Conservation (phyloP, 1,284 basidiomycete genomes). For the Apiotrichum veenhuisii region DNA sequence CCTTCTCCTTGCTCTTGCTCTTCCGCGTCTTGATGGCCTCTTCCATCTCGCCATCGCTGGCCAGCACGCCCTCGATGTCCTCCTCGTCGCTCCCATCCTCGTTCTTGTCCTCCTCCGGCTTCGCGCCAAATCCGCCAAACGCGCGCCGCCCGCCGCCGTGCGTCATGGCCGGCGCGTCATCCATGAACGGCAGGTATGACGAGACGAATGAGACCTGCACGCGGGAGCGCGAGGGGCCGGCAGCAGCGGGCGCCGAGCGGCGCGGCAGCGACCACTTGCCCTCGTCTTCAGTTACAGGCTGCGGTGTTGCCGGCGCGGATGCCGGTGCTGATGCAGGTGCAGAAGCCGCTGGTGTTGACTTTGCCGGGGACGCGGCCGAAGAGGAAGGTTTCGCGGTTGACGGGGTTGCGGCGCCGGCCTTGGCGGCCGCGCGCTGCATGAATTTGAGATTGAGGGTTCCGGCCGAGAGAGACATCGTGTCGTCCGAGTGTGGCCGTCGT, state of each 20-base stretch:
- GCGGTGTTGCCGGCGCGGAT: not conserved
- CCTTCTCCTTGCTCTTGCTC: slow-evolving; percentile 2
- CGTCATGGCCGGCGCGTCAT: slow-evolving; percentile 10
- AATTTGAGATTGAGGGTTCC: slow-evolving; percentile 47
- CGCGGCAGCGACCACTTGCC: slow-evolving; percentile 28
- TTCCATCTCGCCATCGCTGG: slow-evolving; percentile 4
- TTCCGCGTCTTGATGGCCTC: not conserved
- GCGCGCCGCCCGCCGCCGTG: slow-evolving; percentile 21
- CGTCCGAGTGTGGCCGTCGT: not conserved
- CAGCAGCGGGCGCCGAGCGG: not conserved
- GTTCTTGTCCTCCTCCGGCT: slow-evolving; percentile 5
- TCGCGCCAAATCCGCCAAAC: slow-evolving; percentile 26
- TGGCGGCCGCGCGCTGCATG: slow-evolving; percentile 45
- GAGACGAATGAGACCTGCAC: slow-evolving; percentile 25
- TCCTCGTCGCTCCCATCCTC: slow-evolving; percentile 14
- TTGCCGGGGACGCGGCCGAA: not conserved
- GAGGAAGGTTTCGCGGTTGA: not conserved
- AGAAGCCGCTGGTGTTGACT: not conserved
- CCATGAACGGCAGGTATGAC: slow-evolving; percentile 33
- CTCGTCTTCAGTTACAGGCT: slow-evolving; percentile 13
- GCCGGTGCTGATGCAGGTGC: slow-evolving; percentile 6
- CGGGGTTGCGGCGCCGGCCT: slow-evolving; percentile 1
- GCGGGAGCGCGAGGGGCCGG: slow-evolving; percentile 9
- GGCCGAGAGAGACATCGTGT: slow-evolving; percentile 35
- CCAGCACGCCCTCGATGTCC: slow-evolving; percentile 3